Evolutionary conservation across 495 filamentous ascomycete genomes (phyloP).

Genomic region (Hyaloscypha hepaticicola): DNA sequence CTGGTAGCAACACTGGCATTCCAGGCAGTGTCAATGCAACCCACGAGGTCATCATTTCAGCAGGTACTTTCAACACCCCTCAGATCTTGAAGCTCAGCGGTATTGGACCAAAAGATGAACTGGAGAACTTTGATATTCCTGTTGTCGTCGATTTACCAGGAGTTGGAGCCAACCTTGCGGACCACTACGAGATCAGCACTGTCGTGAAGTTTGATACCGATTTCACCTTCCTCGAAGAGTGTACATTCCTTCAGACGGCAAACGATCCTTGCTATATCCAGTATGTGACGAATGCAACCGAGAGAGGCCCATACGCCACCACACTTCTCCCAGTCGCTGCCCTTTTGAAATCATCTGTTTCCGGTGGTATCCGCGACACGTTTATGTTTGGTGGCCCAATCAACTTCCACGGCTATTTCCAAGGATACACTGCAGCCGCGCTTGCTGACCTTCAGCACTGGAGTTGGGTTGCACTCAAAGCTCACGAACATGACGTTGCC

Average conservation of each 20-base stretch:
- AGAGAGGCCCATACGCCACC: constrained; percentile 47
- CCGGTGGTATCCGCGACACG: constrained; percentile 45
- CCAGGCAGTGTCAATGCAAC: constrained; percentile 47
- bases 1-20: constrained; percentile 21
- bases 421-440: constrained; percentile 36
- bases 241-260: constrained; percentile 43
- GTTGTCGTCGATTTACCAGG: constrained; percentile 55
- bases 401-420: constrained; percentile 53
- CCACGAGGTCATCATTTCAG: constrained; percentile 63
- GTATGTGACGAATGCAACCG: constrained; percentile 17
- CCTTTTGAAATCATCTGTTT: constrained; percentile 44
- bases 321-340: constrained; percentile 48
- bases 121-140: constrained; percentile 48
- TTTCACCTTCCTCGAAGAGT: constrained; percentile 43
- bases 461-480: constrained; percentile 52
- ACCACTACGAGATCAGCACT: constrained; percentile 58
- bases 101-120: constrained; percentile 52
- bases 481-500: constrained; percentile 49
- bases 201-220: constrained; percentile 41
- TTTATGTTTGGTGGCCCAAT: constrained; percentile 54
- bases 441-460: constrained; percentile 37
- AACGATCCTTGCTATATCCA: constrained; percentile 50
- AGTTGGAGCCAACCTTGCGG: constrained; percentile 64
- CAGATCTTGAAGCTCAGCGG: constrained; percentile 64
- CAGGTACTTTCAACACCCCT: constrained; percentile 60